These are phyloP conservation scores for Paspalum vaginatum DNA, from an alignment of 176 grass and related monocot species.

Conservation along the genomic window DNA sequence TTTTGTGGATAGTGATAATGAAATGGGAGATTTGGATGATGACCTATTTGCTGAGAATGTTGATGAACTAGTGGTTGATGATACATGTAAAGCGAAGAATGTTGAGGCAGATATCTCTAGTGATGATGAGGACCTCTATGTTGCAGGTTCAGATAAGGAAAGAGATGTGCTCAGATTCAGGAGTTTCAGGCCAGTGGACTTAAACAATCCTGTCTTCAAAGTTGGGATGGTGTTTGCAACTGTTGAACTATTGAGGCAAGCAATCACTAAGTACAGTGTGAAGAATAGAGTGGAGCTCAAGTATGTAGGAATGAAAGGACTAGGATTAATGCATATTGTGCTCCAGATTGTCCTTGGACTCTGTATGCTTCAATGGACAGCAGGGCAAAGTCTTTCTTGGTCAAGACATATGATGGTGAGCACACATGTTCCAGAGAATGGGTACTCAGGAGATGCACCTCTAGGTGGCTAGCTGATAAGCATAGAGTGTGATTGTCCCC, in stretches of 20 bases:
- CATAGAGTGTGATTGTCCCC: too few relatives aligned
- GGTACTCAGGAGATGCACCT: too few relatives aligned
- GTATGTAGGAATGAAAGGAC: background rate
- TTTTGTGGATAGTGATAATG: slow-evolving; percentile 2
- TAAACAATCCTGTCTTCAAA: background rate
- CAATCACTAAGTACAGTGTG: background rate
- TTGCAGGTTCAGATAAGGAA: too few relatives aligned
- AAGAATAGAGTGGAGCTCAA: background rate
- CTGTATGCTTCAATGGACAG: background rate
- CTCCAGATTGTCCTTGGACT: background rate
- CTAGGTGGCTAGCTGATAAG: too few relatives aligned
- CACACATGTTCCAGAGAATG: background rate
- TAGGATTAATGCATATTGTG: background rate
- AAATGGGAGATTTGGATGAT: background rate
- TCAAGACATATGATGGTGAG: background rate
- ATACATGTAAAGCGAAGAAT: background rate
- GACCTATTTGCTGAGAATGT: background rate
- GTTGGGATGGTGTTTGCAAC: background rate
- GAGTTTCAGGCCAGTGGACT: background rate
- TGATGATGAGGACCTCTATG: background rate
- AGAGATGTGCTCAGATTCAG: background rate
- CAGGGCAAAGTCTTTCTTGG: background rate
- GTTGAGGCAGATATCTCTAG: too few relatives aligned
- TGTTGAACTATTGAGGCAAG: background rate
- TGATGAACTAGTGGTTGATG: background rate